These are phyloP conservation scores for Eucalyptus microcorys DNA, from an alignment of 345 rosid species.

Conservation along the genomic window DNA sequence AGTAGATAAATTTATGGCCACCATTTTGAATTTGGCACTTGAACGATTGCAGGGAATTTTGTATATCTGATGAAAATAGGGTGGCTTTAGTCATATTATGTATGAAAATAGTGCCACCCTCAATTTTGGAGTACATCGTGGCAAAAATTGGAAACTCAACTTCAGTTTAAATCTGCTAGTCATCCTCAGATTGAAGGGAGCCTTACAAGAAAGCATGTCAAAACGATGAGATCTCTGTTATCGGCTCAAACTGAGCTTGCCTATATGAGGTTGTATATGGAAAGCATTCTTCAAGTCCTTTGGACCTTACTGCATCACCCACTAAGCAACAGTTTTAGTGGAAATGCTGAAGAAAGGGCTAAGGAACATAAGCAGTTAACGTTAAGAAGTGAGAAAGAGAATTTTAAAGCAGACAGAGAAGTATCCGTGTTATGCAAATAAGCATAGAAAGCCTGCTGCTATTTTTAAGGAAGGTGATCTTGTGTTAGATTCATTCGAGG, in stretches of 20 bases:
- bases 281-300: not conserved
- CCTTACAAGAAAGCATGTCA: not conserved
- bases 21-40: not conserved
- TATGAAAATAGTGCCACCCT: not conserved
- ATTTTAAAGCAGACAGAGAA: not conserved
- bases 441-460: not conserved
- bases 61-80: not conserved
- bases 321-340: not conserved
- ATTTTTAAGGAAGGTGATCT: not conserved
- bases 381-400: not conserved
- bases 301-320: not conserved
- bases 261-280: not conserved
- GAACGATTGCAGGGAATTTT: not conserved
- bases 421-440: not conserved
- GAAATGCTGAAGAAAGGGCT: not conserved
- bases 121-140: not conserved
- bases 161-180: too few relatives aligned
- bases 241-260: not conserved
- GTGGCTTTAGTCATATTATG: not conserved
- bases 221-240: not conserved
- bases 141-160: not conserved
- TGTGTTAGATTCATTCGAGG: not conserved
- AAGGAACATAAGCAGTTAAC: not conserved
- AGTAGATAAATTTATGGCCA: not conserved
- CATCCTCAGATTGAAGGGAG: not conserved